A percentile compares a stretch with the other conserved stretches of the same genome.
Conservation (phyloP, 352 stramenopile genomes). For the Phytophthora agathidicida region DNA sequence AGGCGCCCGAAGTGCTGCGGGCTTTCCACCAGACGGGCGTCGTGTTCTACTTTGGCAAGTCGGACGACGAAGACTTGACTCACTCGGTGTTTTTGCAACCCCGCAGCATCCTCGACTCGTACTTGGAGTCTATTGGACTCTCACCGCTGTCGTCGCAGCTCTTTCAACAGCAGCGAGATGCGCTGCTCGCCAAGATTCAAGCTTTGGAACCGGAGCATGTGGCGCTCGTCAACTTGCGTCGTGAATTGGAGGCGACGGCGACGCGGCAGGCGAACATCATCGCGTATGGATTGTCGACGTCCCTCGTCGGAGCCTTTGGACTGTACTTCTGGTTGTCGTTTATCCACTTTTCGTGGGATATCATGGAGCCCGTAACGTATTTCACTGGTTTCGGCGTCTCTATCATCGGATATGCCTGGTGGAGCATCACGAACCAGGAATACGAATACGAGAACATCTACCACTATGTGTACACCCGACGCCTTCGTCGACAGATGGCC, state of each 20-base stretch:
- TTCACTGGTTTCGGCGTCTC: slow-evolving; percentile 85
- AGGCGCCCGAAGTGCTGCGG: slow-evolving; percentile 74
- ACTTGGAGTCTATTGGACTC: slow-evolving; percentile 78
- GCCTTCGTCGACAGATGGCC: slow-evolving; percentile 57
- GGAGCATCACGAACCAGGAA: slow-evolving; percentile 85
- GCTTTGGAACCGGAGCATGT: slow-evolving; percentile 71
- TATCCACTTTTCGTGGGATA: slow-evolving; percentile 91
- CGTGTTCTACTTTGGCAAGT: slow-evolving; percentile 84
- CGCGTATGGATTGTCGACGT: slow-evolving; percentile 57
- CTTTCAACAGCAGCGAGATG: slow-evolving; percentile 68
- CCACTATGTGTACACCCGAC: slow-evolving; percentile 82
- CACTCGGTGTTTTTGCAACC: slow-evolving; percentile 85
- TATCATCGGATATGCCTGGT: slow-evolving; percentile 84
- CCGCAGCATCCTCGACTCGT: slow-evolving; percentile 78
- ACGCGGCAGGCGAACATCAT: slow-evolving; percentile 67
- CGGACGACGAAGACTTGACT: slow-evolving; percentile 71
- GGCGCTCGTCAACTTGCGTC: slow-evolving; percentile 66
- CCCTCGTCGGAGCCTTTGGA: slow-evolving; percentile 76
- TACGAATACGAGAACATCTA: slow-evolving; percentile 91
- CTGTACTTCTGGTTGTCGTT: slow-evolving; percentile 91
- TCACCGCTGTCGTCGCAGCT: slow-evolving; percentile 71
- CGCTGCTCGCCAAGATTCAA: slow-evolving; percentile 70
- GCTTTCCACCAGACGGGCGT: slow-evolving; percentile 79
- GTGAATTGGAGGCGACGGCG: slow-evolving; percentile 64
- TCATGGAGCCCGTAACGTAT: slow-evolving; percentile 92